Percentiles rank a stretch among this genome's conserved stretches.
phyloP scores from a whole-genome alignment of 805 yeast genomes.

The Candida railenensis region DNA sequence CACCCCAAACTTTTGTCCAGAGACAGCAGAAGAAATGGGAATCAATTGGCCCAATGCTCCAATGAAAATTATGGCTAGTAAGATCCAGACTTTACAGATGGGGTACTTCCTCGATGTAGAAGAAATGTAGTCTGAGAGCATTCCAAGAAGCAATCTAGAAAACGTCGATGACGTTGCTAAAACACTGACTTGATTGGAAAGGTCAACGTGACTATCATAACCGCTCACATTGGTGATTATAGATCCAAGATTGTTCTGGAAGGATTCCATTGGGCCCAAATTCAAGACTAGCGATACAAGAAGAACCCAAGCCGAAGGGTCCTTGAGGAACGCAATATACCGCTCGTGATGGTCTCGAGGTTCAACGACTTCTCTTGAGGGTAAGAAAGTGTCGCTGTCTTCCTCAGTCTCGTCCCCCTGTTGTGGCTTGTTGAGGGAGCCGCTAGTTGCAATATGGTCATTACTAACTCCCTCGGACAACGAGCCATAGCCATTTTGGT shows the following conservation, averaged over 20 bases:
- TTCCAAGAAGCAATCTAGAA: slow-evolving; percentile 67
- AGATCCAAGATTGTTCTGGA: slow-evolving; percentile 79
- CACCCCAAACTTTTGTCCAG: slow-evolving; percentile 18
- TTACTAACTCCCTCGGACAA: background rate
- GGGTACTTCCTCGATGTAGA: slow-evolving; percentile 25
- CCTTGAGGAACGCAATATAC: slow-evolving; percentile 42
- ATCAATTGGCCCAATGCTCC: slow-evolving; percentile 33
- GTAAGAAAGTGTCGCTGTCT: slow-evolving; percentile 23
- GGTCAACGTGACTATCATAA: slow-evolving; percentile 11
- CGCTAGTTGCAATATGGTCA: background rate
- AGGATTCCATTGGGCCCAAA: slow-evolving; percentile 84
- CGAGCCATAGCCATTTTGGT: background rate
- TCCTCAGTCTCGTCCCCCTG: slow-evolving; percentile 9
- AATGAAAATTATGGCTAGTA: slow-evolving; percentile 21
- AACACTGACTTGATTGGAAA: slow-evolving; percentile 53
- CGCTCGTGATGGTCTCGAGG: slow-evolving; percentile 37
- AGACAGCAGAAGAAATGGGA: slow-evolving; percentile 7
- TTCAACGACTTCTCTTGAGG: slow-evolving; percentile 29
- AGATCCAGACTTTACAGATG: slow-evolving; percentile 33
- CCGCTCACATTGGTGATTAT: slow-evolving; percentile 44
- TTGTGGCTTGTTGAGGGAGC: background rate
- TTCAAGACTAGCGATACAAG: slow-evolving; percentile 61
- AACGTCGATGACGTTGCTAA: slow-evolving; percentile 69
- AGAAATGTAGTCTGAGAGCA: slow-evolving; percentile 59
- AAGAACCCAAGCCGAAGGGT: slow-evolving; percentile 63